These are phyloP conservation scores for Calycina herbarum DNA, from an alignment of 2,329 filamentous ascomycete species.

Conservation along the genomic window DNA sequence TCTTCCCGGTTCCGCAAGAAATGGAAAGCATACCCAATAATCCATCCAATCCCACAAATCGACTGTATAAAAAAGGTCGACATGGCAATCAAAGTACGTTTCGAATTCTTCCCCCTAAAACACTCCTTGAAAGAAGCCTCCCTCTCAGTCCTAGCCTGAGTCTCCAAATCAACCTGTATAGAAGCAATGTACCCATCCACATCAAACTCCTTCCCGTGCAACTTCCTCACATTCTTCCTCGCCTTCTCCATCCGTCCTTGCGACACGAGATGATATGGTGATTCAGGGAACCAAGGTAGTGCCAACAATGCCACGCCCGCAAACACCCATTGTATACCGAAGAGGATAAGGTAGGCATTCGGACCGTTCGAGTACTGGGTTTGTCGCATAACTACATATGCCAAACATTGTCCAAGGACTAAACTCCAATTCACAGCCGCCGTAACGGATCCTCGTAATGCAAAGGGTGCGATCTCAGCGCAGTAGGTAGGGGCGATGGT, in stretches of 20 bases:
- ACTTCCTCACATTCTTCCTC: constrained; percentile 15
- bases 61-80: constrained; percentile 38
- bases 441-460: constrained; percentile 26
- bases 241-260: constrained; percentile 23
- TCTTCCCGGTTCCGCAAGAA: not conserved
- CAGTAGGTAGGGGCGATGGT: constrained; percentile 37
- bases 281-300: constrained; percentile 48
- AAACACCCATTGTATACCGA: constrained; percentile 51
- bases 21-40: constrained; percentile 33
- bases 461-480: constrained; percentile 27
- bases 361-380: constrained; percentile 40
- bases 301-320: constrained; percentile 45
- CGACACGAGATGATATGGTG: constrained; percentile 48
- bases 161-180: not conserved
- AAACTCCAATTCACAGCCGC: constrained; percentile 29
- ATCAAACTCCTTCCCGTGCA: constrained; percentile 14
- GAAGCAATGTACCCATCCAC: constrained; percentile 8
- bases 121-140: constrained; percentile 22
- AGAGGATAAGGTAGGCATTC: constrained; percentile 47
- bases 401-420: constrained; percentile 29
- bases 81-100: constrained; percentile 33
- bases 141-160: not conserved
- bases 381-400: constrained; percentile 28
- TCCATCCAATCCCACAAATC: constrained; percentile 36
- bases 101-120: constrained; percentile 25